These are phyloP conservation scores for Rhododendron ovatum DNA, from an alignment of 148 eudicot species.

Conservation along the genomic window DNA sequence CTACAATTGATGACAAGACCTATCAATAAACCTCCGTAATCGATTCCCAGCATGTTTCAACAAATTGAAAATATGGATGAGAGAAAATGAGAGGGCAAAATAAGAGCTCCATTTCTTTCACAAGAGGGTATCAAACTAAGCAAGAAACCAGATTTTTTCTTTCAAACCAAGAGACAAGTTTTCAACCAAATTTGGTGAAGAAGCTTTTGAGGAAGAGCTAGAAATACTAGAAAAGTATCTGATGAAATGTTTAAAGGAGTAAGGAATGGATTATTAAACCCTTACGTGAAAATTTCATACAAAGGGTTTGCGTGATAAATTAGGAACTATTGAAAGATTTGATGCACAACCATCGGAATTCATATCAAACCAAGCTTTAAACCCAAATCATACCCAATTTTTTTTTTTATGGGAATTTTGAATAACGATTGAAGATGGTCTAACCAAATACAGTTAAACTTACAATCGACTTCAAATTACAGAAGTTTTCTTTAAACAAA, in stretches of 20 bases:
- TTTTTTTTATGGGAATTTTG: no score
- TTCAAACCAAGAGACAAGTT: neutral
- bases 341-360: no score
- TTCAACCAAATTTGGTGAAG: neutral
- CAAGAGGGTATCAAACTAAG: neutral
- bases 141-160: neutral
- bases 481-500: no score
- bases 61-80: neutral
- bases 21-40: neutral
- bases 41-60: neutral
- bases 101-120: neutral
- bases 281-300: no score
- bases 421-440: no score
- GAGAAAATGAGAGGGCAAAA: neutral
- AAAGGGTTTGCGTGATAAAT: no score
- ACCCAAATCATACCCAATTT: neutral
- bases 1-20: slow-evolving; percentile 23
- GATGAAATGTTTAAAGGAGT: neutral
- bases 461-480: no score
- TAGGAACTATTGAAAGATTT: no score
- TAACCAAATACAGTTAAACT: no score
- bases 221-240: neutral
- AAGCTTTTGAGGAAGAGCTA: neutral
- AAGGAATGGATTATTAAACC: no score
- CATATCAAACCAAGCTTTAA: no score